Conservation (phyloP, 805 yeast genomes). For the Cephaloascus albidus region DNA sequence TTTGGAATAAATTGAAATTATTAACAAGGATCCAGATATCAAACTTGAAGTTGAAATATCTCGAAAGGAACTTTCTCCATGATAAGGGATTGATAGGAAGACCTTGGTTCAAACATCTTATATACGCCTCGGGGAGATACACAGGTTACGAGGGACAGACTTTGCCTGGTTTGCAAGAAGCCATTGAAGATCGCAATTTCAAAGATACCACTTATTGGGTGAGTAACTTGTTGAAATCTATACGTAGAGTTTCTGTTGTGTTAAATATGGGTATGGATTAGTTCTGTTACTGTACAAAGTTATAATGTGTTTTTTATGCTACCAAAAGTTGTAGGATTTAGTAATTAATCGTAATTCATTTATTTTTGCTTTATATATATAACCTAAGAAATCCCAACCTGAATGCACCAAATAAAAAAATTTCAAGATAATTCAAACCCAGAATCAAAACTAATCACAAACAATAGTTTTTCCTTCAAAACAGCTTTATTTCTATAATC, state of each 20-base stretch:
- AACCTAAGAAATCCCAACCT: too few relatives aligned
- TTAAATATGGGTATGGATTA: neutral
- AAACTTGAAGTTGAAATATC: neutral
- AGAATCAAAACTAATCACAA: constrained; percentile 74
- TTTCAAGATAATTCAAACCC: constrained; percentile 87
- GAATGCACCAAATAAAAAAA: too few relatives aligned
- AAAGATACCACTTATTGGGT: constrained; percentile 25
- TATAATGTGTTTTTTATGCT: too few relatives aligned
- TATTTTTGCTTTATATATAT: too few relatives aligned
- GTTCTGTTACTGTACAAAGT: too few relatives aligned
- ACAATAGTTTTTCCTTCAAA: constrained; percentile 56
- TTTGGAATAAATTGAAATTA: neutral
- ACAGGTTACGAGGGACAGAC: constrained; percentile 38
- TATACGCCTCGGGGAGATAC: constrained; percentile 31
- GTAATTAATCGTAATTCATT: too few relatives aligned
- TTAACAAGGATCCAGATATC: neutral
- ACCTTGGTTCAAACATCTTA: constrained; percentile 34
- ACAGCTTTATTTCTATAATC: constrained; percentile 57
- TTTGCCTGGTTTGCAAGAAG: constrained; percentile 32
- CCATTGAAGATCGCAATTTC: constrained; percentile 28
- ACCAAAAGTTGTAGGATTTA: too few relatives aligned
- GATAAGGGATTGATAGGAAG: constrained; percentile 25
- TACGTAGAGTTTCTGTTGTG: neutral
- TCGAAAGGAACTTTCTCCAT: constrained; percentile 24
- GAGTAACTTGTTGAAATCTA: constrained; percentile 18